Evolutionary conservation across 2,329 filamentous ascomycete species (phyloP), one percentile per base, ranked within the genome.

Genomic region (Phaeosphaeriaceae sp.): DNA sequence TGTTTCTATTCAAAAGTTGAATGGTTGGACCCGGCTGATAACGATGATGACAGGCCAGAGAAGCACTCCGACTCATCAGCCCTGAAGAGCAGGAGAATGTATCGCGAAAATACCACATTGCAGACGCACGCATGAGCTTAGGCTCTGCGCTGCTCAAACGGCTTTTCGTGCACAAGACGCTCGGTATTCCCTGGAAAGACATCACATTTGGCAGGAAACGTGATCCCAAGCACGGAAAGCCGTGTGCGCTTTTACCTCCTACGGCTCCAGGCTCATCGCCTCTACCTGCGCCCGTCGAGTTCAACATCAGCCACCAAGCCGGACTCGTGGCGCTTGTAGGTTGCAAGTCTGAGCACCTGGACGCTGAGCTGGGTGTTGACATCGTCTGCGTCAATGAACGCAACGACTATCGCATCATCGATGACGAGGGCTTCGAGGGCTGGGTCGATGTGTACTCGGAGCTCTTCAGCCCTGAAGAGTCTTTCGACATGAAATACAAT

Each of bases 281-380:
- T 1, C n/a, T 54, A 3, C 72, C 64, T 54, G 47, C 79, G 63
- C 66, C 78, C 58, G 76, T 88, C 40, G 86, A 89, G 62, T 93
- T 94, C 82, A 94, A 94, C 76, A 85, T 93, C 54, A 89, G 86
- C 47, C 91, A 94, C 75, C 91, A 94, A 80, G 89, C 88, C 9
- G 91, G 91, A 1, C 79, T 94, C 17, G 91, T 93, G 0, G 85
- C 86, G 1, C 80, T 93, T 27, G 83, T 90, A 13, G 88, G 65
- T 68, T 77, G 74, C 66, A 78, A 60, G 45, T 69, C 63, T 1
- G 53, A 61, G 1, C 58, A 61, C 11, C 50, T 60, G 1, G 75
- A 78, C 21, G 75, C 79, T 2, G 80, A 89, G 47, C 82, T 92
- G 0, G 91, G 91, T 47, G 85, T 90, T 2, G 91, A 94, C 74